A percentile compares a stretch with the other conserved stretches of the same genome.
Conservation (phyloP, 2,329 filamentous ascomycete genomes). For the Stagonosporopsis cucurbitacearum region DNA sequence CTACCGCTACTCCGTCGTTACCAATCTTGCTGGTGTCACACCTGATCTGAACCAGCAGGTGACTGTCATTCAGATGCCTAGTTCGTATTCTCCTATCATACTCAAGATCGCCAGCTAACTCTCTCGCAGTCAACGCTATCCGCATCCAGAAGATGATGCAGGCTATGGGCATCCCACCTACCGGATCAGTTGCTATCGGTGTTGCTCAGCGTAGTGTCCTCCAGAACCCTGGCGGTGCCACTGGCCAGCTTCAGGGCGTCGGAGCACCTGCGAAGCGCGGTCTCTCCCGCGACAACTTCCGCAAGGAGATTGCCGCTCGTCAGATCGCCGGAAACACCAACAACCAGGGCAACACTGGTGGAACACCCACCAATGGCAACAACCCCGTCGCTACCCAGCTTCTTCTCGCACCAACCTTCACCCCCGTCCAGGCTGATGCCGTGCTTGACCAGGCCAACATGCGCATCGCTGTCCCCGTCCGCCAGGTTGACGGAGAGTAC, state of each 20-base stretch:
- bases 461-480: constrained; percentile 46
- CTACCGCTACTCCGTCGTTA: constrained; percentile 45
- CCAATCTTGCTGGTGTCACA: constrained; percentile 44
- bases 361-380: constrained; percentile 38
- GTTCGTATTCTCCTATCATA: constrained; percentile 25
- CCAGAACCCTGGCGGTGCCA: constrained; percentile 47
- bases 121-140: constrained; percentile 39
- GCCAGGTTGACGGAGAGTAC: constrained; percentile 46
- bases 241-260: constrained; percentile 36
- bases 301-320: constrained; percentile 30
- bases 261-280: constrained; percentile 30
- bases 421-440: constrained; percentile 42
- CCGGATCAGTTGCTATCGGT: constrained; percentile 41
- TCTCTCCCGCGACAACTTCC: constrained; percentile 32
- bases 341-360: constrained; percentile 20
- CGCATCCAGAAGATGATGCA: constrained; percentile 48
- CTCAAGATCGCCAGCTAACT: constrained; percentile 17
- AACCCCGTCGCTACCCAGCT: constrained; percentile 45
- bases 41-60: constrained; percentile 45
- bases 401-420: constrained; percentile 47
- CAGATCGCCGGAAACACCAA: constrained; percentile 15
- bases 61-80: constrained; percentile 47
- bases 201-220: constrained; percentile 48
- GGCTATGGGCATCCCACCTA: constrained; percentile 38
- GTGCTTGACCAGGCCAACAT: constrained; percentile 46